A percentile compares a stretch with the other conserved stretches of the same genome.
phyloP scores from a whole-genome alignment of 768 basidiomycete species.

The Sistotremastrum niveocremeum region DNA sequence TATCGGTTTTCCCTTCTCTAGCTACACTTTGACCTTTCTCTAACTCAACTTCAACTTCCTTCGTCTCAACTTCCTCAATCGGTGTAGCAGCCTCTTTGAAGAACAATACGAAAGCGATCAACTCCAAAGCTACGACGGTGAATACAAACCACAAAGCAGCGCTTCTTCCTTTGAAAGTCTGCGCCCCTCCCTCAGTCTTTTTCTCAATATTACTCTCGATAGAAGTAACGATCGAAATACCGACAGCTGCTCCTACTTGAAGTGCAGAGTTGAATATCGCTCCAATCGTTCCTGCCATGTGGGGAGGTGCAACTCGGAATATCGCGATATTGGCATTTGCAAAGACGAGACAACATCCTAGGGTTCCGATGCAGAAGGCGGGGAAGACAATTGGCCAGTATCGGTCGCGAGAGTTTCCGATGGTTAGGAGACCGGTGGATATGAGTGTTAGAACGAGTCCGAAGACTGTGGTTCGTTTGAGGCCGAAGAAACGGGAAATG shows the following conservation, averaged over 20 bases:
- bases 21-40: no score
- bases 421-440: slow-evolving; percentile 16
- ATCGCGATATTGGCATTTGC: slow-evolving; percentile 34
- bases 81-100: neutral
- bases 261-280: slow-evolving; percentile 44
- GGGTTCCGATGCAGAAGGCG: slow-evolving; percentile 5
- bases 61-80: neutral
- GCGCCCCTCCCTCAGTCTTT: slow-evolving; percentile 16
- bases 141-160: slow-evolving; percentile 28
- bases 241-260: slow-evolving; percentile 39
- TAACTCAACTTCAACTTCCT: no score
- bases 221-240: slow-evolving; percentile 32
- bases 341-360: slow-evolving; percentile 25
- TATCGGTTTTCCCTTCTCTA: no score
- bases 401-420: slow-evolving; percentile 1
- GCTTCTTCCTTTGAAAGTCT: slow-evolving; percentile 26
- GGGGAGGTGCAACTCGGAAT: slow-evolving; percentile 31
- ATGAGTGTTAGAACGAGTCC: slow-evolving; percentile 25
- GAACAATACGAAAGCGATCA: slow-evolving; percentile 21
- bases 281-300: slow-evolving; percentile 39
- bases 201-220: slow-evolving; percentile 32
- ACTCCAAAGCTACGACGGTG: slow-evolving; percentile 21
- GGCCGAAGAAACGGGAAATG: slow-evolving; percentile 8
- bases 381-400: slow-evolving; percentile 7
- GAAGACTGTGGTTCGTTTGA: slow-evolving; percentile 33